phyloP scores from a whole-genome alignment of 805 yeast species.

The Candida pseudoglaebosa region DNA sequence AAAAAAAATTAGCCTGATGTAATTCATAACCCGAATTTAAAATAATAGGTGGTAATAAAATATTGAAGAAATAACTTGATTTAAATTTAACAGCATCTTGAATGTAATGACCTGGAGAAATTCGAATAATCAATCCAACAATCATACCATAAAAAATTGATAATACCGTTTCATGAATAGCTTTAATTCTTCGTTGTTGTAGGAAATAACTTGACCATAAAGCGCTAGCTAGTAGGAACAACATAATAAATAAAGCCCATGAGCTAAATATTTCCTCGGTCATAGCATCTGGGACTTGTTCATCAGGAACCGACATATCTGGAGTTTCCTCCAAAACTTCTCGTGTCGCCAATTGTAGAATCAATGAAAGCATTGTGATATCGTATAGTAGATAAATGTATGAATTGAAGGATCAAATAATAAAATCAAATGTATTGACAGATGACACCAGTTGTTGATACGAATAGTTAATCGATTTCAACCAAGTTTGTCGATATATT shows the following conservation, averaged over 20 bases:
- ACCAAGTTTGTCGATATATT: too few relatives aligned
- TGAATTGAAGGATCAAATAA: too few relatives aligned
- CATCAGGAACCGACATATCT: slow-evolving; percentile 46
- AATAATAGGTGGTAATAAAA: slow-evolving; percentile 92
- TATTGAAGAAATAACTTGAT: slow-evolving; percentile 89
- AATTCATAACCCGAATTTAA: slow-evolving; percentile 94
- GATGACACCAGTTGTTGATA: too few relatives aligned
- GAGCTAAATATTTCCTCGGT: slow-evolving; percentile 94
- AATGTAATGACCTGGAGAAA: slow-evolving; percentile 93
- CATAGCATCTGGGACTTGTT: slow-evolving; percentile 70
- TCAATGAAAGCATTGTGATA: slow-evolving; percentile 2
- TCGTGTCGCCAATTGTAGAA: slow-evolving; percentile 26
- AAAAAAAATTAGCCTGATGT: slow-evolving; percentile 91
- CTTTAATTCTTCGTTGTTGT: slow-evolving; percentile 86
- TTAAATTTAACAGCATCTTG: slow-evolving; percentile 96
- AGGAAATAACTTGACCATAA: slow-evolving; percentile 93
- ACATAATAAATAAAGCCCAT: slow-evolving; percentile 91
- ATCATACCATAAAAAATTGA: slow-evolving; percentile 96
- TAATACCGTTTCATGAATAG: slow-evolving; percentile 95
- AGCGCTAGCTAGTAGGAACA: slow-evolving; percentile 78
- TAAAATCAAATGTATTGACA: too few relatives aligned
- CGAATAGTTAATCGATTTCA: too few relatives aligned
- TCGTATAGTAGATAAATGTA: too few relatives aligned
- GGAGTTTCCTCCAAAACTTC: slow-evolving; percentile 32
- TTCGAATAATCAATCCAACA: slow-evolving; percentile 85